phyloP scores from a whole-genome alignment of 225 moss, liverwort and hornwort species.

The Pseudoscleropodium purum region DNA sequence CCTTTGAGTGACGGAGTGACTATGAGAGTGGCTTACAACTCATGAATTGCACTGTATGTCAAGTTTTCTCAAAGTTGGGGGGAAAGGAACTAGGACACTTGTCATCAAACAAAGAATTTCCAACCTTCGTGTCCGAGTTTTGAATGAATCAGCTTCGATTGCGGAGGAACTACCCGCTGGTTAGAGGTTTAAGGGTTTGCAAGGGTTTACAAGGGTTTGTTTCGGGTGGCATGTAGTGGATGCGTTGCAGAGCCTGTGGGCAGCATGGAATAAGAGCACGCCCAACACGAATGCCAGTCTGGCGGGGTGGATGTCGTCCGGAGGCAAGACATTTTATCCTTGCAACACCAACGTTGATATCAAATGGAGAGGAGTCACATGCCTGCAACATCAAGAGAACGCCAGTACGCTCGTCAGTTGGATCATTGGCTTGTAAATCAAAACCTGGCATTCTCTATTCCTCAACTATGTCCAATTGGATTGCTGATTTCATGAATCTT shows the following conservation, averaged over 20 bases:
- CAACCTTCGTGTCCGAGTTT: not conserved
- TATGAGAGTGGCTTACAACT: not conserved
- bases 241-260: slow-evolving; percentile 22
- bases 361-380: slow-evolving; percentile 11
- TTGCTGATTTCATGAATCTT: not conserved
- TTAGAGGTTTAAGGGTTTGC: not conserved
- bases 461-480: not conserved
- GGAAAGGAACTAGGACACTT: not conserved
- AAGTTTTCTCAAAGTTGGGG: not conserved
- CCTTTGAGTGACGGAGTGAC: not conserved
- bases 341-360: slow-evolving; percentile 9
- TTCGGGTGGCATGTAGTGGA: not conserved
- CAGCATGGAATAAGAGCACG: slow-evolving; percentile 23
- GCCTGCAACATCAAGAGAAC: not conserved
- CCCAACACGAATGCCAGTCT: not conserved
- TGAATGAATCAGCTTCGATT: not conserved
- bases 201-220: not conserved
- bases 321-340: not conserved
- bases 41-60: not conserved
- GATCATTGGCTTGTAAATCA: slow-evolving; percentile 17
- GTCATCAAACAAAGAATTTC: not conserved
- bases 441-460: not conserved
- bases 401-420: not conserved
- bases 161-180: not conserved
- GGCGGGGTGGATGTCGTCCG: slow-evolving; percentile 5